A percentile compares a stretch with the other conserved stretches of the same genome.
Evolutionary conservation across 192 early-diverging fungal species (phyloP).

Genomic region (Rhizophagus sp.): DNA sequence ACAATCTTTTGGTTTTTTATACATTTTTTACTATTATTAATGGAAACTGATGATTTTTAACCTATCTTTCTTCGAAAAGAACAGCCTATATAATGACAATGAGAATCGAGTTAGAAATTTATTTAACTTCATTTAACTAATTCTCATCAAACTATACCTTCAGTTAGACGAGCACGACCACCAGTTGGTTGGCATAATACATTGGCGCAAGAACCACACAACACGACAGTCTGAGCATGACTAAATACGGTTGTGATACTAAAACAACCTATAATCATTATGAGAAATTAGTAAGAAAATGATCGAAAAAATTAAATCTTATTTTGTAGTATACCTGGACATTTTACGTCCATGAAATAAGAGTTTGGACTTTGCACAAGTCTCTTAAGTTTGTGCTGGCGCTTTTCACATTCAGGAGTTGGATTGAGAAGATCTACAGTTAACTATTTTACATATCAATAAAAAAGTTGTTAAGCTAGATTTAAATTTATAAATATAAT

Average conservation of each 20-base stretch:
- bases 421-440: constrained; percentile 96
- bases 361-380: constrained; percentile 96
- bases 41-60: constrained; percentile 39
- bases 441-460: constrained; percentile 57
- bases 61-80: constrained; percentile 80
- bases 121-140: not conserved
- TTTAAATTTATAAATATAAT: not conserved
- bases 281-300: not conserved
- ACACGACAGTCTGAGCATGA: constrained; percentile 98
- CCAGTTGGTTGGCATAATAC: constrained; percentile 99
- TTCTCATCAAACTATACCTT: constrained; percentile 58
- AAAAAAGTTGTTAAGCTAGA: not conserved
- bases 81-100: constrained; percentile 47
- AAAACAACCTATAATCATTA: constrained; percentile 70
- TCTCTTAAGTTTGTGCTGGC: constrained; percentile 94
- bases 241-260: constrained; percentile 99
- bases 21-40: no score
- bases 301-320: not conserved
- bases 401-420: constrained; percentile 74
- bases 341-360: constrained; percentile 99
- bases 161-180: constrained; percentile 95
- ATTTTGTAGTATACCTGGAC: constrained; percentile 56
- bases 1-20: no score
- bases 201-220: constrained; percentile 93
- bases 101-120: not conserved